Base-by-base conservation (phyloP, 2,329 filamentous ascomycete genomes). In the Colletotrichum simmondsii region DNA sequence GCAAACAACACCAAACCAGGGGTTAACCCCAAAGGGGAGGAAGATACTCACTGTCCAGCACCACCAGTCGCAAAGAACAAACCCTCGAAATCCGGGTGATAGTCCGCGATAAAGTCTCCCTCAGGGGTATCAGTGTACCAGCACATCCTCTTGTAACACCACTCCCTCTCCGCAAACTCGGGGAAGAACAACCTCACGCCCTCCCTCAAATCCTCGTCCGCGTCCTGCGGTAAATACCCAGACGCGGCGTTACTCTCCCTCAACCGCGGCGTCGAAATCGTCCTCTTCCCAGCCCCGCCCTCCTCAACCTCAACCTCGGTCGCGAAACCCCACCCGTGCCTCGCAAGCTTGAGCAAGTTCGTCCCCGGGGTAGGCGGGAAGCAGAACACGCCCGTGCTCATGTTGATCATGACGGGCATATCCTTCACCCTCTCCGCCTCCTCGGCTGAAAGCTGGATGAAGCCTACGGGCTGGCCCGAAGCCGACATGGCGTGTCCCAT, bases 141-240 rank as follows among this genome's bases (percentile, higher is more conserved):
- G 76, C 91, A 92, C 54, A 92, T 80, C 5, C 89, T 82, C 6
- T 85, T 86, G 12, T 83, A 80, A 12, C 82, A 78, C 80, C 91
- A 92, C 0, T 85, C 83, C 5, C 89, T 81, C 1, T 88, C 83
- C 1, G 82, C 85, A 68, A 92, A 84, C 14, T 84, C 81, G 0
- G 91, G 90, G 2, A 92, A 83, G 65, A 91, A 84, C 57, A 88
- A 83, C 24, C 80, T 79, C 19, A 92, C 77, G 1, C 87, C 90
- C 2, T 82, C 79, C 0, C 89, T 84, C 72, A 90, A 86, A 6
- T 84, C 88, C 26, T 82, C 74, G 52, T 89, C 83, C 0, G 88
- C 91, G 75, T 92, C 90, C 85, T 92, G 92, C 89, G 92, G 86
- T 10, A 88, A 80, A 28, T 77, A 84, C 92, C 94, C 94, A 96